Conservation (phyloP, 345 rosid species). For the Mallotus nudiflorus region DNA sequence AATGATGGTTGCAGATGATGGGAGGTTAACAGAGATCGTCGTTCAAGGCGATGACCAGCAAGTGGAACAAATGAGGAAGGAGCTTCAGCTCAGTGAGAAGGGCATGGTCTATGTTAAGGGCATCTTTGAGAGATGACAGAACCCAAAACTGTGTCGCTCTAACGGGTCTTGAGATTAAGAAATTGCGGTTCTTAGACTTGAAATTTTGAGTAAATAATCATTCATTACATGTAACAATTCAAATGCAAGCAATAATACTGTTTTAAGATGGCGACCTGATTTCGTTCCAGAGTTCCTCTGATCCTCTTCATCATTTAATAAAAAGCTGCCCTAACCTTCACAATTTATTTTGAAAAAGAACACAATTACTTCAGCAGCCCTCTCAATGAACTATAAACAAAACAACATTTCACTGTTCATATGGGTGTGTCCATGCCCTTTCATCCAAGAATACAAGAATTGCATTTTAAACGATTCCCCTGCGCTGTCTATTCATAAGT, state of each 20-base stretch:
- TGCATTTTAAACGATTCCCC: no score
- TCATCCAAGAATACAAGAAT: no score
- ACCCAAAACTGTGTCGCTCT: not conserved
- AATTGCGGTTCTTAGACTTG: not conserved
- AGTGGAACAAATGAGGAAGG: conserved; percentile 85
- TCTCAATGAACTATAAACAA: no score
- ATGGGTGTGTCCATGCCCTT: no score
- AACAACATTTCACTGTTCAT: no score
- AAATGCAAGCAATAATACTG: not conserved
- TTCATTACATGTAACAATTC: not conserved
- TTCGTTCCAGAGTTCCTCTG: no score
- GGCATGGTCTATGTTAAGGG: conserved; percentile 96
- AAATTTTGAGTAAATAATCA: not conserved
- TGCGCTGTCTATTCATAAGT: not conserved
- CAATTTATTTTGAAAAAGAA: no score
- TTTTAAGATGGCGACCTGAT: no score
- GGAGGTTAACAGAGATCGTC: conserved; percentile 54
- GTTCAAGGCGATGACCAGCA: conserved; percentile 97
- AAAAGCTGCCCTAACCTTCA: no score
- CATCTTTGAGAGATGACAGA: conserved; percentile 63
- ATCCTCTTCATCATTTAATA: no score
- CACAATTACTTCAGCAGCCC: no score
- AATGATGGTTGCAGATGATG: conserved; percentile 59
- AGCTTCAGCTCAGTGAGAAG: conserved; percentile 75
- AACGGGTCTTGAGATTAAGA: not conserved